Percentiles rank a stretch among this genome's conserved stretches.
phyloP scores from a whole-genome alignment of 2,329 filamentous ascomycete species.

The Trichoderma guizhouense region DNA sequence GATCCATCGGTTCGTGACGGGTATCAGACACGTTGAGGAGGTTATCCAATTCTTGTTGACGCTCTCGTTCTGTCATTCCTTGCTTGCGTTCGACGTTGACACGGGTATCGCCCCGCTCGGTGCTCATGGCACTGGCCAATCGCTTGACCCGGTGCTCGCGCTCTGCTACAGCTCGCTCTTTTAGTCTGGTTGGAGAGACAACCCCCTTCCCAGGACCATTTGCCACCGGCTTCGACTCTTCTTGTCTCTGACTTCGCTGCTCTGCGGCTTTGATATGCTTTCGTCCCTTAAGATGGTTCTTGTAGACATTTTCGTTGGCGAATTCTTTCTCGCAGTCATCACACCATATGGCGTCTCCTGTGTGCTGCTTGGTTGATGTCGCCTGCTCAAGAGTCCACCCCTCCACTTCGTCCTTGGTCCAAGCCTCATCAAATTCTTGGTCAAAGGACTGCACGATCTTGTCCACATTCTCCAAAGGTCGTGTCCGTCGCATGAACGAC shows the following conservation, averaged over 20 bases:
- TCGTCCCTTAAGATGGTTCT: slow-evolving; percentile 81
- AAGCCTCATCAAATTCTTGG: slow-evolving; percentile 76
- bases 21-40: slow-evolving; percentile 54
- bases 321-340: slow-evolving; percentile 91
- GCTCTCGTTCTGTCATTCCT: slow-evolving; percentile 95
- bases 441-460: slow-evolving; percentile 74
- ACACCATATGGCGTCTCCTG: slow-evolving; percentile 75
- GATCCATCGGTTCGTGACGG: slow-evolving; percentile 40
- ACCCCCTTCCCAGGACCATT: slow-evolving; percentile 28
- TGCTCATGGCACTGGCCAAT: slow-evolving; percentile 77
- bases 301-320: slow-evolving; percentile 92
- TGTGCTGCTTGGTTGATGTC: slow-evolving; percentile 30
- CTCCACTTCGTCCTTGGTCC: slow-evolving; percentile 74
- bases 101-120: slow-evolving; percentile 81
- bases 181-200: slow-evolving; percentile 56
- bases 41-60: slow-evolving; percentile 88
- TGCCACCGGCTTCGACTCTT: slow-evolving; percentile 33
- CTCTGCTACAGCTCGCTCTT: slow-evolving; percentile 87
- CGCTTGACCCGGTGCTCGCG: slow-evolving; percentile 81
- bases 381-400: slow-evolving; percentile 68
- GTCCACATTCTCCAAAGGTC: slow-evolving; percentile 81
- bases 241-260: slow-evolving; percentile 51
- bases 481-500: slow-evolving; percentile 77
- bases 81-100: slow-evolving; percentile 95
- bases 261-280: slow-evolving; percentile 88